Evolutionary conservation across 2,329 filamentous ascomycete genomes (phyloP).

Genomic region (Colletotrichum cordylinicola): DNA sequence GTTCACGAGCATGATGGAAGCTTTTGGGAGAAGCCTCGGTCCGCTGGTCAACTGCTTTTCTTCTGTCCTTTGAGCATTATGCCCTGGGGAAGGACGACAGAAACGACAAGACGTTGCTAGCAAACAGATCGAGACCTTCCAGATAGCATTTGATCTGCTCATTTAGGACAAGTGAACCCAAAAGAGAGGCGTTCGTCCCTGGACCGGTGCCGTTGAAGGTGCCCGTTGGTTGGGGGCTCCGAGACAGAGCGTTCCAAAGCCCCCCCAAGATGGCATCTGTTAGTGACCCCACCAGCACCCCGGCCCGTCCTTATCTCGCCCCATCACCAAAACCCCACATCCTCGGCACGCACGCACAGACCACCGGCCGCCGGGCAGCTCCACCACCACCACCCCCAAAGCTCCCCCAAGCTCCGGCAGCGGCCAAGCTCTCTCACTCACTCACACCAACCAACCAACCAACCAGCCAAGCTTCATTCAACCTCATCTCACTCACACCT

Average conservation of each 20-base stretch:
- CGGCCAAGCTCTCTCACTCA: background rate
- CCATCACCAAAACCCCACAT: background rate
- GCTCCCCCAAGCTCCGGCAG: background rate
- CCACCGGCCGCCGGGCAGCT: background rate
- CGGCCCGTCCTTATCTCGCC: background rate
- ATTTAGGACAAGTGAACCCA: background rate
- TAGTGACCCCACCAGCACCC: background rate
- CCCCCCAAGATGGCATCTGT: background rate
- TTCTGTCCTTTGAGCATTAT: background rate
- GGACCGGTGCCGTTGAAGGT: background rate
- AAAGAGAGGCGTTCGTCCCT: background rate
- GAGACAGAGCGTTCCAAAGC: constrained; percentile 4
- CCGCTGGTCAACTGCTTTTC: background rate
- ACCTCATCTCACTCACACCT: background rate
- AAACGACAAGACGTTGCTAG: background rate
- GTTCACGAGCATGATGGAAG: background rate
- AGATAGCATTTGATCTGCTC: background rate
- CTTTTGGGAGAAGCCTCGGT: background rate
- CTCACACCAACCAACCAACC: background rate
- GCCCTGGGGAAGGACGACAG: background rate
- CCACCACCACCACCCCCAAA: background rate
- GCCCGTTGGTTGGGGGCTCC: background rate
- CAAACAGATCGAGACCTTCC: background rate
- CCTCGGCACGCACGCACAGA: background rate
- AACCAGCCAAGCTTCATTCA: background rate